Evolutionary conservation across 257 asterid species (phyloP).

Genomic region (Ophiorrhiza pumila): DNA sequence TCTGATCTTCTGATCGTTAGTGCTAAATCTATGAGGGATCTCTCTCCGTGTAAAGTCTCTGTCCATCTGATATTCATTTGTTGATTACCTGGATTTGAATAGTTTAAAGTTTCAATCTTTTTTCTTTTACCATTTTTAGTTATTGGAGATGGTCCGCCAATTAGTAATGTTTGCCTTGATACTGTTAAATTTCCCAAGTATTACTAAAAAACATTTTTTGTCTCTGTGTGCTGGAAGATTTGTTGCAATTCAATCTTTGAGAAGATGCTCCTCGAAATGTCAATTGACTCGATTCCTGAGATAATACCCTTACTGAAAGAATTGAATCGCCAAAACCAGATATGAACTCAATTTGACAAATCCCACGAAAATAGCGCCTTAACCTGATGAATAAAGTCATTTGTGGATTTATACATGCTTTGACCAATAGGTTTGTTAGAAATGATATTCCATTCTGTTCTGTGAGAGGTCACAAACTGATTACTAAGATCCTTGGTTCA

Average conservation of each 20-base stretch:
- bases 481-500: too few species aligned
- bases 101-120: not conserved
- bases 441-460: too few species aligned
- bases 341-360: not conserved
- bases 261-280: not conserved
- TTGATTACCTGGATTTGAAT: slow-evolving; percentile 2
- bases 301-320: not conserved
- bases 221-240: not conserved
- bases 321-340: not conserved
- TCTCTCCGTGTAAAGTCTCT: not conserved
- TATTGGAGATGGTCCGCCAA: not conserved
- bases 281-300: not conserved
- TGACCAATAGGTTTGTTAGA: too few species aligned
- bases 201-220: not conserved
- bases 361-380: not conserved
- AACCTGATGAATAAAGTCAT: not conserved
- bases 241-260: not conserved
- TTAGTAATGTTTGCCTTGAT: not conserved
- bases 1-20: not conserved
- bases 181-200: not conserved
- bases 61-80: not conserved
- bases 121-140: not conserved
- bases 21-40: not conserved
- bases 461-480: too few species aligned
- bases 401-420: not conserved